phyloP scores from a whole-genome alignment of 208 protist species.

The Tritrichomonas foetus region DNA sequence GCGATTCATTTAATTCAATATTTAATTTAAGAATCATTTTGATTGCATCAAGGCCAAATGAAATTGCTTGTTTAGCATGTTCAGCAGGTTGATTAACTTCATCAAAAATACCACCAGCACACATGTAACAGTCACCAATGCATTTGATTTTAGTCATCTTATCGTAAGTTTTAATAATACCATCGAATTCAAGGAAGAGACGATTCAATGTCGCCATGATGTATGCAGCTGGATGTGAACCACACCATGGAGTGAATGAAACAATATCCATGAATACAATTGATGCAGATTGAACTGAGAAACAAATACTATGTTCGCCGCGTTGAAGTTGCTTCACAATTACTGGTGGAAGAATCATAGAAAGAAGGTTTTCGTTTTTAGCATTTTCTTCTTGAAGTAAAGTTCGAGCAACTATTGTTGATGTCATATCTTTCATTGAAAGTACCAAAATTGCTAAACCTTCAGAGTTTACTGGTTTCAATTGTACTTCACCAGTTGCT shows the following conservation, averaged over 20 bases:
- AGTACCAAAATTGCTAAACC: not conserved
- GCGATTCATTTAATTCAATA: not conserved
- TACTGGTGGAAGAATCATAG: conserved; percentile 7
- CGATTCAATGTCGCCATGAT: not conserved
- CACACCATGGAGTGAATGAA: no score
- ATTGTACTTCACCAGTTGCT: not conserved
- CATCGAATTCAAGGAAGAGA: not conserved
- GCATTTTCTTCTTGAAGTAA: not conserved
- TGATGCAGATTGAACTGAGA: not conserved
- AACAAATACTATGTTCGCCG: not conserved
- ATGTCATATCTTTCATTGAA: not conserved
- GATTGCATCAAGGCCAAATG: conserved; percentile 7
- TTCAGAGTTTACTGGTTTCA: not conserved
- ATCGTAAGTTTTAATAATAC: not conserved
- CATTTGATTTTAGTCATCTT: no score
- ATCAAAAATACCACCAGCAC: no score
- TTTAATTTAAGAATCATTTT: not conserved
- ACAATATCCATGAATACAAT: no score
- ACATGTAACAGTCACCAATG: no score
- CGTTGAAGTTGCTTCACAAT: not conserved
- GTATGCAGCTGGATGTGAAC: not conserved
- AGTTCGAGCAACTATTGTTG: not conserved
- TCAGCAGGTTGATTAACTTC: conserved; percentile 6
- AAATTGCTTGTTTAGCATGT: conserved; percentile 1
- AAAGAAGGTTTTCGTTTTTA: not conserved